These are phyloP conservation scores for Aquilaria malaccensis DNA, from an alignment of 345 rosid species.

Conservation along the genomic window DNA sequence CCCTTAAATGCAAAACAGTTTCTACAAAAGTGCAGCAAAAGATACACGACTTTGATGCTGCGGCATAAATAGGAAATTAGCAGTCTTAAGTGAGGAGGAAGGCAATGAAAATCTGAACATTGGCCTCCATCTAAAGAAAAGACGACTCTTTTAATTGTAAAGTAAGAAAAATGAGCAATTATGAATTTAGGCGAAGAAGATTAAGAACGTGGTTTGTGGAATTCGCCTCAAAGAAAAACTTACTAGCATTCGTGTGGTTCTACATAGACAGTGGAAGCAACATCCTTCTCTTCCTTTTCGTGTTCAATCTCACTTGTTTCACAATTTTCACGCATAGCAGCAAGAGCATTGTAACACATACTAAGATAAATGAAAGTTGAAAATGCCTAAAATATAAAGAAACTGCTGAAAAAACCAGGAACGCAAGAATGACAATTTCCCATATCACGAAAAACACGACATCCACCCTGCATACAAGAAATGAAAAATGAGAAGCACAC, in stretches of 20 bases:
- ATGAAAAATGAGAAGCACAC: background rate
- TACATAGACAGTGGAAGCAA: slow-evolving; percentile 96
- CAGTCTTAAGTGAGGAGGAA: no score
- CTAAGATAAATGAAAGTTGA: slow-evolving; percentile 63
- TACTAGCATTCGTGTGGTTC: slow-evolving; percentile 3
- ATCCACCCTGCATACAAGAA: slow-evolving; percentile 69
- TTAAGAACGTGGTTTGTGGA: no score
- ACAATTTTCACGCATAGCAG: slow-evolving; percentile 79
- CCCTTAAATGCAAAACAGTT: no score
- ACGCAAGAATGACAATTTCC: slow-evolving; percentile 85
- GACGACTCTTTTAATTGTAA: no score
- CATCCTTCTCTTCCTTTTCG: slow-evolving; percentile 95
- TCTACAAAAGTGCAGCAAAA: no score
- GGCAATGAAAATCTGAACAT: no score
- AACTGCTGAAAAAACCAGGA: slow-evolving; percentile 90
- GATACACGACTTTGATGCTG: no score
- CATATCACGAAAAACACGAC: slow-evolving; percentile 82
- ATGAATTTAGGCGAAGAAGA: no score
- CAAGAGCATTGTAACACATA: slow-evolving; percentile 60
- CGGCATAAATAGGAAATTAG: no score
- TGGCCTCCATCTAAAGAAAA: no score
- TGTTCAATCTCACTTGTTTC: slow-evolving; percentile 72
- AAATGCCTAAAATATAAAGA: slow-evolving; percentile 75
- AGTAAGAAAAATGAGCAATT: no score
- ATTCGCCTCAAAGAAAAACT: no score